A percentile compares a stretch with the other conserved stretches of the same genome.
These are phyloP conservation scores for Pyracantha coccinea DNA, from an alignment of 331 rosid genomes.

Conservation along the genomic window DNA sequence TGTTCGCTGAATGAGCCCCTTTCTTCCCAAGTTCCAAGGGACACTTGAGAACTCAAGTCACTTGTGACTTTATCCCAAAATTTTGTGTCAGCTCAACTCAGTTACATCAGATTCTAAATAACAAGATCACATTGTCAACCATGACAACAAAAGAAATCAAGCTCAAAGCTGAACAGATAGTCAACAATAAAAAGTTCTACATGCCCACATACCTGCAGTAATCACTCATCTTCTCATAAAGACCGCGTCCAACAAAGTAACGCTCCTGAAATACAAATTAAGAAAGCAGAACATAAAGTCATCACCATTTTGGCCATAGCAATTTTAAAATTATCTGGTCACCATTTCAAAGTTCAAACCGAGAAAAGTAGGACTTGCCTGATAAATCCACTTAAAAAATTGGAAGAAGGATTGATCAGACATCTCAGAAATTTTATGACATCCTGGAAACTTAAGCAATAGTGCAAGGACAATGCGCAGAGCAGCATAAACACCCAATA, in stretches of 20 bases:
- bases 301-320: conserved; percentile 8
- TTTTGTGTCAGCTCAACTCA: not conserved
- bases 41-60: not conserved
- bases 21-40: not conserved
- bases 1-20: not conserved
- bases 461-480: conserved; percentile 57
- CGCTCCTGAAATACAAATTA: conserved; percentile 60
- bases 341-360: not conserved
- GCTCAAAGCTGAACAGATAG: not conserved
- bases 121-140: not conserved
- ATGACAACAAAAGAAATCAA: not conserved
- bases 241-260: conserved; percentile 94
- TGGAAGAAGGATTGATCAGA: conserved; percentile 90
- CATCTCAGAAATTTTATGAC: conserved; percentile 81
- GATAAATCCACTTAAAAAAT: conserved; percentile 97
- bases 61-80: not conserved
- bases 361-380: conserved; percentile 34
- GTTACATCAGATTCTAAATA: not conserved
- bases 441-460: conserved; percentile 71
- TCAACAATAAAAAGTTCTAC: not conserved
- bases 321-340: conserved; percentile 2
- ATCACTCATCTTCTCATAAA: conserved; percentile 72
- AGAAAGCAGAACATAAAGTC: conserved; percentile 12
- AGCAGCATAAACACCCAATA: conserved; percentile 74
- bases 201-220: conserved; percentile 62